A percentile compares a stretch with the other conserved stretches of the same genome.
Conservation (phyloP, 371 early-diverging fungal species). For the Mucor ambiguus region DNA sequence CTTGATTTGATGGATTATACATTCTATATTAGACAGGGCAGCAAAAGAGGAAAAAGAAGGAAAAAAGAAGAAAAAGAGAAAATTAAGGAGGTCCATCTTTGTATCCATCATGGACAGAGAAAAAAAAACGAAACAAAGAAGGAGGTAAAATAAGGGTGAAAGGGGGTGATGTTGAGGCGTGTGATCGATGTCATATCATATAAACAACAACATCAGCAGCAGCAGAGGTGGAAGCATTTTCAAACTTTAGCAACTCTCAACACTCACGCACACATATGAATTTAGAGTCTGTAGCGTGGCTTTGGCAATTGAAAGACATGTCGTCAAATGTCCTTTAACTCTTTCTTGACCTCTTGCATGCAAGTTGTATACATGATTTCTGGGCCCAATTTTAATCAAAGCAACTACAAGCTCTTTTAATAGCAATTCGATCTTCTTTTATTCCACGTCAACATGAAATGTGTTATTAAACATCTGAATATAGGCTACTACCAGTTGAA, state of each 20-base stretch:
- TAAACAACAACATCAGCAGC: not conserved
- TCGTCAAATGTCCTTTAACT: not conserved
- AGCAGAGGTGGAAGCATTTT: not conserved
- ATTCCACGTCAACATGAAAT: not conserved
- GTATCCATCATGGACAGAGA: conserved; percentile 1
- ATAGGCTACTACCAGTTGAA: too few relatives aligned
- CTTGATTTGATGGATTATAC: conserved; percentile 12
- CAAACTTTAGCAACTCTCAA: not conserved
- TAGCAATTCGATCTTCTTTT: not conserved
- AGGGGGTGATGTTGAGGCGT: conserved; percentile 19
- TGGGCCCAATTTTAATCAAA: not conserved
- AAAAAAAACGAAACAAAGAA: conserved; percentile 25
- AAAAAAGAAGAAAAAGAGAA: conserved; percentile 5
- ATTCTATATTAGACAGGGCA: not conserved
- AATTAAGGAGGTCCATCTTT: not conserved
- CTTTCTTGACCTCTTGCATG: not conserved
- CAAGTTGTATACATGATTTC: not conserved
- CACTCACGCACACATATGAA: too few relatives aligned
- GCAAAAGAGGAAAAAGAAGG: not conserved
- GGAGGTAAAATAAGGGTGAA: conserved; percentile 27
- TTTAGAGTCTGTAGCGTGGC: not conserved
- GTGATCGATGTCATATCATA: conserved; percentile 20
- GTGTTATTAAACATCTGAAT: too few relatives aligned
- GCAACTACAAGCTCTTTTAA: not conserved
- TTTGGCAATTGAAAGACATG: not conserved